Percentiles rank a stretch among this genome's conserved stretches.
Conservation (phyloP, 768 basidiomycete genomes). For the Kwoniella sp. region DNA sequence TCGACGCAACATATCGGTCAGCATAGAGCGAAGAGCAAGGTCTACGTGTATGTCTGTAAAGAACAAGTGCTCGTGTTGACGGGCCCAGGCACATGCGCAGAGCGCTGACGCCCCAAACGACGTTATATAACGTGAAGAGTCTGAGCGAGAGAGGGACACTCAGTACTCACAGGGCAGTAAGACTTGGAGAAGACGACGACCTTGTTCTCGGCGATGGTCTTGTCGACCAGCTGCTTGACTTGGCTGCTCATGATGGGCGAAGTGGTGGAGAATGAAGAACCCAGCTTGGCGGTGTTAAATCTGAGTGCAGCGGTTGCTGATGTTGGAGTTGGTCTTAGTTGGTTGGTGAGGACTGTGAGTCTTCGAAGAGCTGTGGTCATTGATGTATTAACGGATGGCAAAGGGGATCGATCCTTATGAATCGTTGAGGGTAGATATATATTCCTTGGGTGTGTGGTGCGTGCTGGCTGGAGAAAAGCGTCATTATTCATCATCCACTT, state of each 20-base stretch:
- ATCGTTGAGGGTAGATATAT: no score
- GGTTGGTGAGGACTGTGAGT: conserved; percentile 20
- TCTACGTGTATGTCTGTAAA: no score
- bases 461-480: no score
- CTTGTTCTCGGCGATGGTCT: conserved; percentile 48
- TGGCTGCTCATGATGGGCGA: conserved; percentile 42
- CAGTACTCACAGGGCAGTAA: conserved; percentile 52
- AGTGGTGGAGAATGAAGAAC: conserved; percentile 43
- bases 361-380: conserved; percentile 31
- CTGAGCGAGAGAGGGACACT: not conserved
- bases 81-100: not conserved
- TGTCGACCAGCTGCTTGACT: conserved; percentile 46
- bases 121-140: not conserved
- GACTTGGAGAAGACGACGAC: conserved; percentile 52
- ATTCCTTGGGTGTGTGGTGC: no score
- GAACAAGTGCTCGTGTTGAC: no score
- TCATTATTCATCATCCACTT: not conserved
- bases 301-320: conserved; percentile 7
- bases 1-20: not conserved
- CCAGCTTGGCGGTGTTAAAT: conserved; percentile 44
- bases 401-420: no score
- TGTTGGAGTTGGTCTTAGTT: not conserved
- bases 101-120: not conserved
- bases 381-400: conserved; percentile 12
- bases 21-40: no score